Percentiles rank a stretch among this genome's conserved stretches.
These are phyloP conservation scores for Aspergillus sergii DNA, from an alignment of 2,329 filamentous ascomycete species.

Conservation along the genomic window DNA sequence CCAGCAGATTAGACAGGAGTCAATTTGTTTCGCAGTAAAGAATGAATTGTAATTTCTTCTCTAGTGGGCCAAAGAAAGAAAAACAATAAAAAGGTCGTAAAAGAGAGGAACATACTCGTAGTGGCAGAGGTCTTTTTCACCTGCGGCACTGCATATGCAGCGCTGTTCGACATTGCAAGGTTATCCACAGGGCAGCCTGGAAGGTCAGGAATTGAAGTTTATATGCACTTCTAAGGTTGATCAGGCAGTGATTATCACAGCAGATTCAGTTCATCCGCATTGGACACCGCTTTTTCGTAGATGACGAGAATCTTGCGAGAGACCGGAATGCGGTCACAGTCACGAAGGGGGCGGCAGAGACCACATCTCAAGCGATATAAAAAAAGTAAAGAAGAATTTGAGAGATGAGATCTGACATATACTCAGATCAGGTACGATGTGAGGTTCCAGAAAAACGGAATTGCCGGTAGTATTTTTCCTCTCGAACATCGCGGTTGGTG, in stretches of 20 bases:
- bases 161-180: slow-evolving; percentile 35
- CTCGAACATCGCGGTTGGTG: slow-evolving; percentile 15
- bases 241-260: background rate
- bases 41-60: background rate
- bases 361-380: slow-evolving; percentile 12
- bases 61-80: background rate
- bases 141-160: slow-evolving; percentile 29
- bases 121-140: slow-evolving; percentile 31
- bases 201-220: background rate
- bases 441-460: background rate
- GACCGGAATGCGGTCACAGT: slow-evolving; percentile 15
- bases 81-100: background rate
- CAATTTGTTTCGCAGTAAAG: background rate
- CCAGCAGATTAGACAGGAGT: background rate
- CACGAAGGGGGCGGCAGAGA: background rate
- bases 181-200: slow-evolving; percentile 11
- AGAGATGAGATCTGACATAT: background rate
- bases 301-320: slow-evolving; percentile 2
- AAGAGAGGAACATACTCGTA: slow-evolving; percentile 27
- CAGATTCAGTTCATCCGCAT: slow-evolving; percentile 5
- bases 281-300: slow-evolving; percentile 1
- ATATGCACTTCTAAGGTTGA: background rate
- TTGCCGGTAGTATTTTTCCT: slow-evolving; percentile 11
- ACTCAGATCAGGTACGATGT: background rate
- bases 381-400: background rate